A percentile compares a stretch with the other conserved stretches of the same genome.
Conservation (phyloP, 2,329 filamentous ascomycete species). For the Aspergillus tanneri region DNA sequence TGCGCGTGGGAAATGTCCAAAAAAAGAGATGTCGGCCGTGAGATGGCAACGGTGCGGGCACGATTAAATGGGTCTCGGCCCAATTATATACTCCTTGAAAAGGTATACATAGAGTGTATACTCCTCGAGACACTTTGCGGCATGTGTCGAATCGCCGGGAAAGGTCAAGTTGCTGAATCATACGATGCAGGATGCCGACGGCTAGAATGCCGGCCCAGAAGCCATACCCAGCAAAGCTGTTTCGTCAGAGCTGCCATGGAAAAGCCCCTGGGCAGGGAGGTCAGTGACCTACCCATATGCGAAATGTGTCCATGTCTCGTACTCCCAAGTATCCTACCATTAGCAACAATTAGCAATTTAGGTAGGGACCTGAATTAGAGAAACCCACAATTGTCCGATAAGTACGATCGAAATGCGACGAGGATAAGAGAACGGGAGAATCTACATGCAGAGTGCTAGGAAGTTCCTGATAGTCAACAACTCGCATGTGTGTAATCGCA, state of each 20-base stretch:
- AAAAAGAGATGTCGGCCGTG: conserved; percentile 44
- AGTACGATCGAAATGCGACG: conserved; percentile 28
- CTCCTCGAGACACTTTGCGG: background rate
- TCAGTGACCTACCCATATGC: conserved; percentile 35
- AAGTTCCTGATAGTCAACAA: conserved; percentile 33
- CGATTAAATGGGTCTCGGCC: conserved; percentile 41
- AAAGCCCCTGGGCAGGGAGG: background rate
- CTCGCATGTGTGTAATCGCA: conserved; percentile 34
- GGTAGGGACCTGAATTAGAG: too few species aligned
- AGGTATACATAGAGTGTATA: conserved; percentile 5
- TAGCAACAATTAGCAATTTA: background rate
- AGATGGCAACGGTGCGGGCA: conserved; percentile 46
- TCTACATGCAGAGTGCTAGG: conserved; percentile 18
- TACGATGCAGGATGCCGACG: conserved; percentile 35
- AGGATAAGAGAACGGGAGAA: conserved; percentile 34
- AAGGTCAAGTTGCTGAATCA: conserved; percentile 23
- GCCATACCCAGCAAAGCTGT: conserved; percentile 34
- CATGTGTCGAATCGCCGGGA: conserved; percentile 8
- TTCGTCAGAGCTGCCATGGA: background rate
- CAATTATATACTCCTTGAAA: conserved; percentile 23
- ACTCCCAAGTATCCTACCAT: conserved; percentile 32
- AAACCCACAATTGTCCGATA: conserved; percentile 35
- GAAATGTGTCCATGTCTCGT: conserved; percentile 36
- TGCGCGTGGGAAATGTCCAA: conserved; percentile 50
- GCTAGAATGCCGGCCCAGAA: conserved; percentile 43